Conservation (phyloP, 2,329 filamentous ascomycete genomes). For the Cercospora sp. region DNA sequence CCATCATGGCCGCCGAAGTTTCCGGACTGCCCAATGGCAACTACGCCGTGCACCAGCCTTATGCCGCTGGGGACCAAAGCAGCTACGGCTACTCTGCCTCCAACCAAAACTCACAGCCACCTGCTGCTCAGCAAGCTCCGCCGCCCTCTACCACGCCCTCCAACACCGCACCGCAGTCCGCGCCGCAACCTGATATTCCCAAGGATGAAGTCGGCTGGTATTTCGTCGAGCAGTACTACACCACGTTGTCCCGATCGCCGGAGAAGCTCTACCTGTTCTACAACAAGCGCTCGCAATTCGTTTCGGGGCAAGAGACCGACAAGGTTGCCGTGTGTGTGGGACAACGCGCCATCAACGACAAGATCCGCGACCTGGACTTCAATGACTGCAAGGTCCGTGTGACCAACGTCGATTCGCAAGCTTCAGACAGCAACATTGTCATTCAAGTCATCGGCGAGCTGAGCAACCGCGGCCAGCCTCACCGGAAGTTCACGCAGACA, state of each 20-base stretch:
- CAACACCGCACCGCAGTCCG: constrained; percentile 26
- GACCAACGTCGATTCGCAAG: constrained; percentile 95
- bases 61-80: constrained; percentile 40
- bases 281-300: constrained; percentile 91
- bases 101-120: constrained; percentile 33
- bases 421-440: constrained; percentile 88
- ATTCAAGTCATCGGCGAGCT: constrained; percentile 98
- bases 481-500: constrained; percentile 96
- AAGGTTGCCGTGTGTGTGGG: constrained; percentile 83
- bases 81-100: constrained; percentile 36
- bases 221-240: constrained; percentile 99
- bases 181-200: constrained; percentile 49
- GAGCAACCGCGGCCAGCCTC: constrained; percentile 86
- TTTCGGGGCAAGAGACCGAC: constrained; percentile 88
- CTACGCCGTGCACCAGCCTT: constrained; percentile 47
- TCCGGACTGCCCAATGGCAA: constrained; percentile 50
- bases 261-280: constrained; percentile 97
- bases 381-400: constrained; percentile 98
- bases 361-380: constrained; percentile 89
- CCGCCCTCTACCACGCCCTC: constrained; percentile 29
- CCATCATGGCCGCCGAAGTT: constrained; percentile 45
- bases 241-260: constrained; percentile 88
- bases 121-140: constrained; percentile 28
- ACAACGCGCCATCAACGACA: constrained; percentile 86
- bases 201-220: constrained; percentile 99